Percentiles rank a stretch among this genome's conserved stretches.
Conservation (phyloP, 192 early-diverging fungal species). For the Borealophlyctis nickersoniae region DNA sequence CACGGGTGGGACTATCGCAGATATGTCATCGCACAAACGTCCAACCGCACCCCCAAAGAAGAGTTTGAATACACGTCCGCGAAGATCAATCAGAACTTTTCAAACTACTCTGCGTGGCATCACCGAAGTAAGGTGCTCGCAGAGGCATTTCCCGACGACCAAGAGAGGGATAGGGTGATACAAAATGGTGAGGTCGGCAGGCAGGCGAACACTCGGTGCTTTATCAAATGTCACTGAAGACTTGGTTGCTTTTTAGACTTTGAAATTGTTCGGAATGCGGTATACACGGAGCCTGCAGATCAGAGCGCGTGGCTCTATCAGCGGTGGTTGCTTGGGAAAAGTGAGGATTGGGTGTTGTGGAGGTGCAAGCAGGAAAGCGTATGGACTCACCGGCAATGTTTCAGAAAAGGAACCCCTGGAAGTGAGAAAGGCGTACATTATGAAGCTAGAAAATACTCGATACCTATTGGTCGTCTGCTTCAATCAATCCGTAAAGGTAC, state of each 20-base stretch:
- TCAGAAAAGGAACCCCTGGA: no score
- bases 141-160: constrained; percentile 28
- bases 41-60: constrained; percentile 29
- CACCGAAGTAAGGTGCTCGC: constrained; percentile 85
- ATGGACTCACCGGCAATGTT: no score
- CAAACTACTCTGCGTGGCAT: constrained; percentile 99
- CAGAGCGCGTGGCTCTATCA: constrained; percentile 98
- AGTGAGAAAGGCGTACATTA: no score
- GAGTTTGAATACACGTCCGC: constrained; percentile 88
- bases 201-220: constrained; percentile 9
- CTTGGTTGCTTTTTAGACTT: constrained; percentile 54
- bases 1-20: constrained; percentile 99
- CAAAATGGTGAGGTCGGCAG: constrained; percentile 14
- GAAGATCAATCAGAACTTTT: constrained; percentile 91
- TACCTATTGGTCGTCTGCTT: no score
- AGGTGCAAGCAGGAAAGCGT: no score
- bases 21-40: constrained; percentile 63
- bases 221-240: not conserved
- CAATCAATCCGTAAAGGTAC: no score
- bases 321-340: constrained; percentile 79
- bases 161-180: constrained; percentile 38
- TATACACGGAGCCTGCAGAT: constrained; percentile 96
- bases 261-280: constrained; percentile 81
- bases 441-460: no score
- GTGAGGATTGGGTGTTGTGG: constrained; percentile 14